These are phyloP conservation scores for Larix kaempferi DNA, from an alignment of 75 land plant genomes.

Conservation along the genomic window DNA sequence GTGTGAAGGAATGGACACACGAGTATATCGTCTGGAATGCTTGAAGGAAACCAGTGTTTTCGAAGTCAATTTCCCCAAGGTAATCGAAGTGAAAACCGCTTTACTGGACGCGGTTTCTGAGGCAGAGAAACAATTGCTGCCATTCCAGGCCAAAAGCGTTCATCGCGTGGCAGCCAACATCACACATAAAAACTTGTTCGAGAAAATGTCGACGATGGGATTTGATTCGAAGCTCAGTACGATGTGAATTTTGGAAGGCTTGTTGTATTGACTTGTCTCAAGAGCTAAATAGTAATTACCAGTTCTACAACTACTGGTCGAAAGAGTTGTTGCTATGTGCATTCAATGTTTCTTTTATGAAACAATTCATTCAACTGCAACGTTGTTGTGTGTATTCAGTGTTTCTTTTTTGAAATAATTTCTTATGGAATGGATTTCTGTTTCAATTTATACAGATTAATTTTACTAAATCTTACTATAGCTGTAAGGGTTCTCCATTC, in stretches of 20 bases:
- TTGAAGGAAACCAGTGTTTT: constrained; percentile 56
- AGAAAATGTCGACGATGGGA: constrained; percentile 46
- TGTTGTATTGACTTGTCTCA: constrained; percentile 51
- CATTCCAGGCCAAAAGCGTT: constrained; percentile 44
- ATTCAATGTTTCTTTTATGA: too few species aligned
- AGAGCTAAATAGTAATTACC: constrained; percentile 40
- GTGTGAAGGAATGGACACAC: constrained; percentile 73
- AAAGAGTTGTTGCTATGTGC: too few species aligned
- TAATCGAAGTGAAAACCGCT: constrained; percentile 53
- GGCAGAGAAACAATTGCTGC: constrained; percentile 7
- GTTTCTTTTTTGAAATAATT: too few species aligned
- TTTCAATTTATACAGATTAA: too few species aligned
- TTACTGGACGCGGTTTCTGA: constrained; percentile 44
- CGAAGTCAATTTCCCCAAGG: constrained; percentile 72
- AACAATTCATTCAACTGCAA: too few species aligned
- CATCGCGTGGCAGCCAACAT: constrained; percentile 63
- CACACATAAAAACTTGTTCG: constrained; percentile 57
- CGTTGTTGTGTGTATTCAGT: too few species aligned
- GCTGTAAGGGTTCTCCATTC: too few species aligned
- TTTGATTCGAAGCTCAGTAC: constrained; percentile 43
- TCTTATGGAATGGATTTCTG: too few species aligned
- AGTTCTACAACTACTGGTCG: constrained; percentile 87
- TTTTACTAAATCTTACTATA: too few species aligned
- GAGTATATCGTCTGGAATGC: constrained; percentile 67
- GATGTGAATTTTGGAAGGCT: constrained; percentile 27